Percentiles rank a stretch among this genome's conserved stretches.
These are phyloP conservation scores for Chrysophaeum taylorii DNA, from an alignment of 352 stramenopile species.

Conservation along the genomic window DNA sequence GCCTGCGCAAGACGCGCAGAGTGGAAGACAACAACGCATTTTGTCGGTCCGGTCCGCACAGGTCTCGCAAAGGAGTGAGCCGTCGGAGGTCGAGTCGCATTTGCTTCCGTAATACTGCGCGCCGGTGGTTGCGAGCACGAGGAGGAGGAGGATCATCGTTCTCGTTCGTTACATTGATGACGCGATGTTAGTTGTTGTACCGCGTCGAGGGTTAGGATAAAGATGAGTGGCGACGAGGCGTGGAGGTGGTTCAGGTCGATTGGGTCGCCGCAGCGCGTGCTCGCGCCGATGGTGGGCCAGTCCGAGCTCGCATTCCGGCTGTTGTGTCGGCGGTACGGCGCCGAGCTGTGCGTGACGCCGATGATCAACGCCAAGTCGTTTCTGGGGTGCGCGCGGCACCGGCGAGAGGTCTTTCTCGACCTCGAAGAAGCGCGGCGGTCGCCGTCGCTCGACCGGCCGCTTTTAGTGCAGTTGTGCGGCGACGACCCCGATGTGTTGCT, in stretches of 20 bases:
- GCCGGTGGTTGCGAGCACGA: no score
- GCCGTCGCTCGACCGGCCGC: conserved; percentile 78
- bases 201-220: no score
- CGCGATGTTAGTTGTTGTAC: no score
- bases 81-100: neutral
- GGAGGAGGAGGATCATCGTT: no score
- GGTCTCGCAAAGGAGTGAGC: neutral
- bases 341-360: conserved; percentile 91
- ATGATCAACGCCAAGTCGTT: conserved; percentile 79
- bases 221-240: conserved; percentile 89
- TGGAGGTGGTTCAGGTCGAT: conserved; percentile 3
- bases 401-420: conserved; percentile 1
- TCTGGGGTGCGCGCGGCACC: neutral
- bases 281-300: conserved; percentile 49
- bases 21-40: no score
- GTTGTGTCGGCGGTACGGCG: conserved; percentile 80
- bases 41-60: no score
- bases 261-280: neutral
- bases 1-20: no score
- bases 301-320: conserved; percentile 94
- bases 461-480: conserved; percentile 88
- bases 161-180: no score
- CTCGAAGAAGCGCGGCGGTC: conserved; percentile 45
- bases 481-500: conserved; percentile 76
- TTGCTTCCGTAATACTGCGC: no score